These are phyloP conservation scores for Pseudogymnoascus sp. DNA, from an alignment of 2,329 filamentous ascomycete genomes.

Conservation along the genomic window DNA sequence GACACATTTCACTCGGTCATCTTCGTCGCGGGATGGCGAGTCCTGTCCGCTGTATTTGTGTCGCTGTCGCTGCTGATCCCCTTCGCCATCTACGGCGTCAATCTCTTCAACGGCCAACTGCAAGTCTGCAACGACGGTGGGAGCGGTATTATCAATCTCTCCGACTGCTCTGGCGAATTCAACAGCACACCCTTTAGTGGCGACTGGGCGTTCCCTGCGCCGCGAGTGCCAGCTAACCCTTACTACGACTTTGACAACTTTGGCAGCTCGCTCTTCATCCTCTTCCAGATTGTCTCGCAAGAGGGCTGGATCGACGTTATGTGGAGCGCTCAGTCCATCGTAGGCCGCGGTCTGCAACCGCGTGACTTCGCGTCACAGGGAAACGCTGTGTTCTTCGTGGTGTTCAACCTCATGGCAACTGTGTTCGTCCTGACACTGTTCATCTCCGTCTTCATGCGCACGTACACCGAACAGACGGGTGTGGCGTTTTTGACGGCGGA, in stretches of 20 bases:
- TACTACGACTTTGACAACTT: slow-evolving; percentile 95
- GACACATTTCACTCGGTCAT: slow-evolving; percentile 97
- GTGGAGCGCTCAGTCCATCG: slow-evolving; percentile 74
- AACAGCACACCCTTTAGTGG: slow-evolving; percentile 62
- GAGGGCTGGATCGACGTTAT: slow-evolving; percentile 97
- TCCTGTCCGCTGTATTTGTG: slow-evolving; percentile 74
- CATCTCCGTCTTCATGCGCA: slow-evolving; percentile 99
- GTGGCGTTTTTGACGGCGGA: slow-evolving; percentile 94
- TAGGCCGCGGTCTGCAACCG: slow-evolving; percentile 67
- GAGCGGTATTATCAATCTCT: slow-evolving; percentile 49
- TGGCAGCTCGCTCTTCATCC: slow-evolving; percentile 83
- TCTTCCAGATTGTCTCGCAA: slow-evolving; percentile 97
- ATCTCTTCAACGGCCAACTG: slow-evolving; percentile 81
- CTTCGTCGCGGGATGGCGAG: slow-evolving; percentile 88
- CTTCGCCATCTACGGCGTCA: slow-evolving; percentile 92
- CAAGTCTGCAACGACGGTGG: slow-evolving; percentile 68
- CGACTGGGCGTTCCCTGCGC: slow-evolving; percentile 74
- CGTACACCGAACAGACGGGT: slow-evolving; percentile 97
- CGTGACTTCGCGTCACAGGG: slow-evolving; percentile 60
- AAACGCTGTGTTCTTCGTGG: slow-evolving; percentile 88
- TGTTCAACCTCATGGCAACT: slow-evolving; percentile 92
- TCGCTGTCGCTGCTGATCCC: slow-evolving; percentile 90
- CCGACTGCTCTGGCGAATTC: slow-evolving; percentile 80
- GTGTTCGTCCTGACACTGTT: slow-evolving; percentile 96
- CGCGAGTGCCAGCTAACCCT: slow-evolving; percentile 70